Base-by-base conservation (phyloP, 352 stramenopile species). In the Discostella stelligera region DNA sequence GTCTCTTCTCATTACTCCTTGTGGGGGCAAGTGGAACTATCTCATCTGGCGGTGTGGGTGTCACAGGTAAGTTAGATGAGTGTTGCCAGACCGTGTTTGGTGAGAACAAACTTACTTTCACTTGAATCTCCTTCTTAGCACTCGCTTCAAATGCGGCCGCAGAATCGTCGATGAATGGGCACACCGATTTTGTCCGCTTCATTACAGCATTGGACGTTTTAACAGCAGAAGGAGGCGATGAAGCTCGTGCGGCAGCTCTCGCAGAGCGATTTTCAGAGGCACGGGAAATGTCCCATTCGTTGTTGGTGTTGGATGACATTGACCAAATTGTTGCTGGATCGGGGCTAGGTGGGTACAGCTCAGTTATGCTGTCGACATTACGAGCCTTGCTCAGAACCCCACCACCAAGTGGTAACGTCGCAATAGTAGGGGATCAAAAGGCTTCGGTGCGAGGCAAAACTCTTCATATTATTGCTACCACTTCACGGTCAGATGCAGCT, bases 251-350 rank as follows among this genome's bases (percentile, higher is more conserved):
- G 44, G 70, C 82, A 37, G 83, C 86, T 23, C 71, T 91, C 54
- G 72, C 84, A 0, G 83, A 90, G 66, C 30, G 60, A 4, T 91
- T 91, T 74, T 74, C 77, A 10, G 84, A 89, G 61, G 86, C 84
- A 50, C 44, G 76, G 50, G 75, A 89, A 70, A 89, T 91, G 81
- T 66, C 82, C 9, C 61, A 81, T 66, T 88, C 86, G 1, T 67
- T 91, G 21, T 54, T 92, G 10, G 66, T 92, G 2, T 66, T 92
- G 0, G 87, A 92, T 71, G 81, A 90, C 59, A 76, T 91, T 49
- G 82, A 92, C 66, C 72, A 75, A 49, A 82, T 91, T 54, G 61
- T 79, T 58, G 82, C 83, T 14, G 84, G 86, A 23, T 44, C 16
- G n/a, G 78, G 82, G 27, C 49, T 53, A 37, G 72, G 68, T 8